A percentile compares a stretch with the other conserved stretches of the same genome.
phyloP scores from a whole-genome alignment of 495 filamentous ascomycete species.

The Acidomyces sp. region DNA sequence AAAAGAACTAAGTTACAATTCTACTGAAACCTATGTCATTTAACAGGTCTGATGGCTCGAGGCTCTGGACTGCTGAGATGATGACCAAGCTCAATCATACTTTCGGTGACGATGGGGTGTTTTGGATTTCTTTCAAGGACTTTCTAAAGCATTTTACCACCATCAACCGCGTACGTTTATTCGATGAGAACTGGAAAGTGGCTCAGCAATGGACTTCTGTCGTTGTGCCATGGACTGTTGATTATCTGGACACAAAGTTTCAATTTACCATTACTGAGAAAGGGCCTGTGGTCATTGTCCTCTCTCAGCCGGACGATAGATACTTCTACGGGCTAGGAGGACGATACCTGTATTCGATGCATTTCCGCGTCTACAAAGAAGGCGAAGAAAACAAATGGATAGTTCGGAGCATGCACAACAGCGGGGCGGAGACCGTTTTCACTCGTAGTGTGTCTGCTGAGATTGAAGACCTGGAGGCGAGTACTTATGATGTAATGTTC shows the following conservation, averaged over 20 bases:
- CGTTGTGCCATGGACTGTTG: slow-evolving; percentile 70
- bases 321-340: slow-evolving; percentile 77
- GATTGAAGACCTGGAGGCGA: slow-evolving; percentile 59
- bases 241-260: slow-evolving; percentile 79
- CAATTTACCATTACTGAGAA: slow-evolving; percentile 50
- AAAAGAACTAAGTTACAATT: no score
- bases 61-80: slow-evolving; percentile 87
- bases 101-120: slow-evolving; percentile 82
- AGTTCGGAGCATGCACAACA: slow-evolving; percentile 58
- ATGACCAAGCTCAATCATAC: slow-evolving; percentile 15
- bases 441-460: slow-evolving; percentile 68
- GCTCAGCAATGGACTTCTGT: slow-evolving; percentile 76
- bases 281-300: slow-evolving; percentile 62
- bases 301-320: slow-evolving; percentile 72
- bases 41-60: slow-evolving; percentile 67
- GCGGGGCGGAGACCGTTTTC: slow-evolving; percentile 36
- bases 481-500: slow-evolving; percentile 66
- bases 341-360: slow-evolving; percentile 64
- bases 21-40: no score
- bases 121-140: slow-evolving; percentile 68
- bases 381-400: slow-evolving; percentile 65
- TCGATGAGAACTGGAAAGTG: slow-evolving; percentile 70
- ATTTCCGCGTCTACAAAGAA: slow-evolving; percentile 67
- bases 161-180: slow-evolving; percentile 80
- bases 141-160: slow-evolving; percentile 69